Conservation (phyloP, 1,284 basidiomycete genomes). For the Lentinus polychrous region DNA sequence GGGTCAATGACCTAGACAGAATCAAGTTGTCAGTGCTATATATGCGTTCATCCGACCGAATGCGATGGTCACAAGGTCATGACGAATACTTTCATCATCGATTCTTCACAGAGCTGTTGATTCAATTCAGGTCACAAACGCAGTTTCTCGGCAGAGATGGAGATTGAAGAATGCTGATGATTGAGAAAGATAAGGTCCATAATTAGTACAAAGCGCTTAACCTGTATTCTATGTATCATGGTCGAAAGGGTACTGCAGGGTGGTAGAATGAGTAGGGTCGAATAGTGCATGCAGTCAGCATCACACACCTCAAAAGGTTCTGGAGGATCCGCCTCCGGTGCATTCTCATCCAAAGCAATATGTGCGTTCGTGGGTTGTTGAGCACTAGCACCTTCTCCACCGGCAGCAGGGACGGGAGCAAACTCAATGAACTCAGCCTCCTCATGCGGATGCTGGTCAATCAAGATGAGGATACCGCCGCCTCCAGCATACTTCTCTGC, state of each 20-base stretch:
- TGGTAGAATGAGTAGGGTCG: constrained; percentile 10
- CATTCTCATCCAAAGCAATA: constrained; percentile 63
- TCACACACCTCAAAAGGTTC: constrained; percentile 69
- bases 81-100: constrained; percentile 1
- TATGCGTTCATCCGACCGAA: background rate
- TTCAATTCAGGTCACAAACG: background rate
- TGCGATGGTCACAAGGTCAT: background rate
- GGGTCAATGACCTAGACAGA: background rate
- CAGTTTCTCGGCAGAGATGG: no score
- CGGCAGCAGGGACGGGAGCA: constrained; percentile 35
- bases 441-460: constrained; percentile 62
- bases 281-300: constrained; percentile 4
- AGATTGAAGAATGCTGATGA: background rate
- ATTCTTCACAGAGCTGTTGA: background rate
- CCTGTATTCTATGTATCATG: constrained; percentile 39
- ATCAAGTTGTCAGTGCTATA: background rate
- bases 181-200: constrained; percentile 5
- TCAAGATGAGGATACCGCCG: constrained; percentile 78
- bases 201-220: constrained; percentile 8
- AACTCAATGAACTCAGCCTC: constrained; percentile 72
- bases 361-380: constrained; percentile 29
- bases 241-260: constrained; percentile 53
- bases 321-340: constrained; percentile 74
- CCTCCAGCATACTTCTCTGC: constrained; percentile 63
- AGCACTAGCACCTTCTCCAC: constrained; percentile 17